Base-by-base conservation (phyloP, 352 stramenopile species). In the Saprolegnia parasitica region DNA sequence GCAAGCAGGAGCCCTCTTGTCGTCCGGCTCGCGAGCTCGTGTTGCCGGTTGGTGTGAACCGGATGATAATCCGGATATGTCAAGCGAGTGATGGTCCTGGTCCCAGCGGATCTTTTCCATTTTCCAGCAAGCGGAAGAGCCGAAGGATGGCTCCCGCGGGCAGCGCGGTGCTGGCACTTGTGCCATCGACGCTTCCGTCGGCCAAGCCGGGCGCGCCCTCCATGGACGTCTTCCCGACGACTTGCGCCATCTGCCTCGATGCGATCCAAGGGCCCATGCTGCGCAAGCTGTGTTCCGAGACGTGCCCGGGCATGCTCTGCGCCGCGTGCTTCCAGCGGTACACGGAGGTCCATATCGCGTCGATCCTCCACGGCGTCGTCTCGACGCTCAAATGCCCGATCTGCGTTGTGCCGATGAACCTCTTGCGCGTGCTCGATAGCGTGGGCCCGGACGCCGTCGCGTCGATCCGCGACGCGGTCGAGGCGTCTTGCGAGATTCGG, bases 401-500 rank as follows among this genome's bases (percentile, higher is more conserved):
- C 15, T 46, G 39, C 15, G 8, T 46, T 15, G 39, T 46, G 15
- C 15, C 39, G 8, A 46, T 46, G 39, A 46, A 46, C 39, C 39
- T 46, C 39, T 46, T 46, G 8, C 39, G 39, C 8, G 8, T 46
- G 8, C 39, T 46, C 39, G 39, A 46, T 16, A 46, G 15, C 8
- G 8, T 46, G 39, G 8, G 39, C 8, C 39, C 39, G 8, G 15
- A 15, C 39, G 39, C 15, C 16, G 39, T 46, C 39, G 39, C 8
- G 15, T 8, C 39, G 39, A 46, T 64, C 40, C 56, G 56, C 29
- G 18, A 26, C 40, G 16, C 21, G 11, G 56, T 64, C 26, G 56
- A 64, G 23, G 56, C 21, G 15, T 26, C 61, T 10, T 68, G 61
- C 35, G 61, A 68, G 39, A 56, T 68, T 13, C 39, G 49, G 11